These are phyloP conservation scores for Chaetomium tenue DNA, from an alignment of 495 filamentous ascomycete genomes.

Conservation along the genomic window DNA sequence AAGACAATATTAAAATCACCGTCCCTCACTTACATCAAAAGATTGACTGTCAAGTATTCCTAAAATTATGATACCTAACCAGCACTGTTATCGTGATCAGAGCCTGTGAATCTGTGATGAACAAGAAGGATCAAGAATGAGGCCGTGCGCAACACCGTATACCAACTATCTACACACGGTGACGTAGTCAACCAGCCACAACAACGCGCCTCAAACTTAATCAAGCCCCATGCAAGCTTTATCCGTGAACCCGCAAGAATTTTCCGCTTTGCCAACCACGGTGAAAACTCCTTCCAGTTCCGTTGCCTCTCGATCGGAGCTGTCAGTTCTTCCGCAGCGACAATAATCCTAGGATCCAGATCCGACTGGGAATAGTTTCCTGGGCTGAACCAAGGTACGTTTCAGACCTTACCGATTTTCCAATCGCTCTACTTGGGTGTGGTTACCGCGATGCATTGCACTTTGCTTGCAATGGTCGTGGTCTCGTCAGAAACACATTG, in stretches of 20 bases:
- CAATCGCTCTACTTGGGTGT: neutral
- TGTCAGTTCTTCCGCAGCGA: slow-evolving; percentile 42
- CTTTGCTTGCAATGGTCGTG: neutral
- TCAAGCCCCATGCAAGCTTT: slow-evolving; percentile 1
- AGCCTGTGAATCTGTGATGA: neutral
- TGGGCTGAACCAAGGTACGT: slow-evolving; percentile 35
- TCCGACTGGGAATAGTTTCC: slow-evolving; percentile 37
- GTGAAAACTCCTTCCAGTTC: slow-evolving; percentile 37
- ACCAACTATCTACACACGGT: neutral
- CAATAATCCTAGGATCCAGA: slow-evolving; percentile 27
- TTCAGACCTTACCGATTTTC: slow-evolving; percentile 12
- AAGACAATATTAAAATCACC: too few relatives aligned
- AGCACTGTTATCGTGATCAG: too few relatives aligned
- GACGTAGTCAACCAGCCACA: slow-evolving; percentile 4
- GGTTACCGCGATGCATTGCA: slow-evolving; percentile 3
- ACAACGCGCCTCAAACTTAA: neutral
- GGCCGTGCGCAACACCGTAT: neutral
- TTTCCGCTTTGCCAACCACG: slow-evolving; percentile 24
- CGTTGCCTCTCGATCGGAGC: slow-evolving; percentile 35
- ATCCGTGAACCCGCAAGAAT: slow-evolving; percentile 18
- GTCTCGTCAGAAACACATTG: neutral
- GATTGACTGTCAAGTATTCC: too few relatives aligned
- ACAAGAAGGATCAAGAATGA: neutral
- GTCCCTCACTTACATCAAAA: too few relatives aligned
- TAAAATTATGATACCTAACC: too few relatives aligned